Evolutionary conservation across 495 filamentous ascomycete species (phyloP).

Genomic region (Choiromyces venosus): DNA sequence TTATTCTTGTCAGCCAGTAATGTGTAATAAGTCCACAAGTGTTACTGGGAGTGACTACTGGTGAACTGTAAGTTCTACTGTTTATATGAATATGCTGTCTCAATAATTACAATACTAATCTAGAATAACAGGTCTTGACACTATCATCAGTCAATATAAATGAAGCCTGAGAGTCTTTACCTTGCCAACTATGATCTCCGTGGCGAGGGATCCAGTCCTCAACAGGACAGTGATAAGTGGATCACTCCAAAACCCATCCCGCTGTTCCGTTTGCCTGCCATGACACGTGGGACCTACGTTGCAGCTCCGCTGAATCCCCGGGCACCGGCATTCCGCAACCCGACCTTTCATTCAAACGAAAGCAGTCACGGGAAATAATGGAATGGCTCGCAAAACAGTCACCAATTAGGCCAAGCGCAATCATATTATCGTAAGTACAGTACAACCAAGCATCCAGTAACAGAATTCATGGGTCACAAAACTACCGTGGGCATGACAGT

Average conservation of each 20-base stretch:
- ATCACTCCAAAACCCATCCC: not conserved
- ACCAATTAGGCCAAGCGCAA: not conserved
- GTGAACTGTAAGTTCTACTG: too few species aligned
- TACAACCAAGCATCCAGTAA: not conserved
- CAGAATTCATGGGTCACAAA: not conserved
- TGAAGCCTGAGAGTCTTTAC: too few species aligned
- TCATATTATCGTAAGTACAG: not conserved
- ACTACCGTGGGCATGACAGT: not conserved
- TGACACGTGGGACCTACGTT: not conserved
- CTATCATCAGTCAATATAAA: too few species aligned
- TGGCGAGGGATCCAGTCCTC: too few species aligned
- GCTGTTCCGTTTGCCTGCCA: not conserved
- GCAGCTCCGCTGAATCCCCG: not conserved
- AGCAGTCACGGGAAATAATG: not conserved
- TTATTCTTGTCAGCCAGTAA: too few species aligned
- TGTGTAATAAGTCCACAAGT: too few species aligned
- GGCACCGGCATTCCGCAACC: not conserved
- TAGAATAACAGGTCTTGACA: too few species aligned
- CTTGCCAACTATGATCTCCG: not conserved
- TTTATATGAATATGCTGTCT: too few species aligned
- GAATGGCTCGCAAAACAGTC: not conserved
- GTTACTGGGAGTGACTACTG: too few species aligned
- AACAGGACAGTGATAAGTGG: not conserved
- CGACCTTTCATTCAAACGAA: not conserved
- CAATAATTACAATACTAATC: too few species aligned